Evolutionary conservation across 306 rosid genomes (phyloP).

Genomic region (Rosa multiflora): DNA sequence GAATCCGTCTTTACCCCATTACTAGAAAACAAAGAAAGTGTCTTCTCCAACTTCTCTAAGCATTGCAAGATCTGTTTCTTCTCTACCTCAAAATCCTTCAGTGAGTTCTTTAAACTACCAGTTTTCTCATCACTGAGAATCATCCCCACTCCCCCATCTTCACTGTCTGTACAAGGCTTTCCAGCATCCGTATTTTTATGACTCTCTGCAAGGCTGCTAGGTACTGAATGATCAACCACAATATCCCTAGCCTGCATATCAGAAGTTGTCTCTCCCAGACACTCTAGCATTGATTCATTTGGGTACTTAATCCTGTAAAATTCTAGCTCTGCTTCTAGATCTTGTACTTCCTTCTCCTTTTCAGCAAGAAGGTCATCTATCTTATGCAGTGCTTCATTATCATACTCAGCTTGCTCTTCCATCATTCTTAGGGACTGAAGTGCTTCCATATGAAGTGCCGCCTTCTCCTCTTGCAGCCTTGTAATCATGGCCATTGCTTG

Average conservation of each 20-base stretch:
- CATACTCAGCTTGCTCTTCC: constrained; percentile 88
- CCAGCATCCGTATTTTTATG: constrained; percentile 28
- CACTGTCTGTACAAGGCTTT: constrained; percentile 28
- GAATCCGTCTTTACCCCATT: constrained; percentile 22
- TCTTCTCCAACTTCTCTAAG: constrained; percentile 70
- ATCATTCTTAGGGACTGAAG: constrained; percentile 70
- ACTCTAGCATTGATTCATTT: constrained; percentile 42
- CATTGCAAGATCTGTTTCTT: constrained; percentile 47
- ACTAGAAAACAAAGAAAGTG: constrained; percentile 47
- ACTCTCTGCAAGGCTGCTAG: constrained; percentile 29
- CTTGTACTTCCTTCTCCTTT: constrained; percentile 74
- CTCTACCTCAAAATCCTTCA: constrained; percentile 57
- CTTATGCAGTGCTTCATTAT: constrained; percentile 61
- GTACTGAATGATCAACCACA: constrained; percentile 55
- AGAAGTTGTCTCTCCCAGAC: constrained; percentile 35
- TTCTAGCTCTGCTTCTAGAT: constrained; percentile 61
- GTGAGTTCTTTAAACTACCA: constrained; percentile 31
- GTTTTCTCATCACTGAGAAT: constrained; percentile 29
- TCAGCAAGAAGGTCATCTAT: constrained; percentile 61
- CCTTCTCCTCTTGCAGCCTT: constrained; percentile 87
- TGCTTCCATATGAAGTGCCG: constrained; percentile 82
- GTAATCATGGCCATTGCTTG: constrained; percentile 95
- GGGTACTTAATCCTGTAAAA: constrained; percentile 51
- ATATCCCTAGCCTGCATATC: constrained; percentile 73
- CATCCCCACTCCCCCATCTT: constrained; percentile 27